Evolutionary conservation across 352 stramenopile genomes (phyloP), one percentile per base, ranked within the genome.

Genomic region (Globisporangium iwayamae): DNA sequence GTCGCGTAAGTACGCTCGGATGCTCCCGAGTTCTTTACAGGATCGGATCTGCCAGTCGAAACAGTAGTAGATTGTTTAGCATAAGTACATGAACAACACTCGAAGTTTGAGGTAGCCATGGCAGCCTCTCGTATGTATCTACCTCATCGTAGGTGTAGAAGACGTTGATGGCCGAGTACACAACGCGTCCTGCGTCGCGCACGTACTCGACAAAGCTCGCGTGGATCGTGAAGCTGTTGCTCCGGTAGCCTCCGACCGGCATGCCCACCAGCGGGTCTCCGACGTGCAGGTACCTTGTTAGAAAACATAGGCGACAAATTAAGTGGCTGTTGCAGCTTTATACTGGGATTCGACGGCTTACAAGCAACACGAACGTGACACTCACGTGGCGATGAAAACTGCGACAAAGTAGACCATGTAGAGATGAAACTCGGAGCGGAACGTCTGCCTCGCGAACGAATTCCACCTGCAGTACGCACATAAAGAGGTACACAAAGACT

Each of bases 321-420:
- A 46, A 3, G n/a, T 20, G 14, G 22, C n/a, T 3, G 16, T 0
- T 30, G n/a, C 11, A 47, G 39, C 4, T 18, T 18, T 5, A 41
- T 14, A 9, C 36, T 3, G n/a, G 18, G 18, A 7, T 16, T 22
- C 25, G 22, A 25, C 22, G 22, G 22, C 22, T 25, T 25, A 54
- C 13, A 18, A 22, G 2, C 13, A 18, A 22, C 8, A 50, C 8
- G 16, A 7, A 4, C 41, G 41, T n/a, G 4, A 45, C 10, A 69
- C 75, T 16, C 34, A 93, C 85, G 82, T 93, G 32, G 83, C 81
- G 52, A 90, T 57, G 59, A 93, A 93, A 13, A 91, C 73, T 0
- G 85, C 65, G 28, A 85, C 58, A 60, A 93, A 93, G 59, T 90
- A 93, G 4, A 90, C 63, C 22, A 85, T 84, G 60, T 93, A 93